Base-by-base conservation (phyloP, 768 basidiomycete species). In the Chalciporus chontae region DNA sequence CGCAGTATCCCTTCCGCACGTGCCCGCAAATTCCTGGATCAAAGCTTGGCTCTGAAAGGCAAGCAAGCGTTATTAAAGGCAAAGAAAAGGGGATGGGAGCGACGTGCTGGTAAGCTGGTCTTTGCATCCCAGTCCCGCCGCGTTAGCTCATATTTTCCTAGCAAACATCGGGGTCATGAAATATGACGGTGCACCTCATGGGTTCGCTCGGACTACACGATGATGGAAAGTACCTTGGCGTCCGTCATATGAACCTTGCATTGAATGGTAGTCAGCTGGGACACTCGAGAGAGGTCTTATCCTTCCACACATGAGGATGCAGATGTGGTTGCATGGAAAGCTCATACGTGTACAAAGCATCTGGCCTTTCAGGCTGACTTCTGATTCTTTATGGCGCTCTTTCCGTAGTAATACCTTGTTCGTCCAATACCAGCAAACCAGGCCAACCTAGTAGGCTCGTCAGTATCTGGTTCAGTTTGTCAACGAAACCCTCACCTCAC, bases 101-200 rank as follows among this genome's bases (percentile, higher is more conserved):
- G 84, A 42, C 71, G 73, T 61, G 71, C 82, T 43, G 83, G 85
- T 85, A 54, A 38, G 73, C 62, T 9, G n/a, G 17, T 39, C 17
- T 40, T 60, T 21, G 13, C 23, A 7, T 19, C 34, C 24, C 9
- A 11, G n/a, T 43, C 42, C 23, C 6, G 29, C 19, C 6, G 13
- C 13, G 37, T 56, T 13, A 43, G 11, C 17, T 29, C 13, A 32
- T 36, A 5, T 32, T 29, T 21, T 21, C 40, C 15, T 45, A 84
- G 83, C 72, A 9, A 81, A 83, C 39, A 60, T 85, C 4, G 83
- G 83, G 23, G 71, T 78, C 18, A 71, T 85, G 68, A 77, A 76
- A 57, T 59, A 68, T 42, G 71, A 69, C 45, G 81, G 81, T 0
- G 78, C 82, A 13, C 76, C 82, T n/a, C 60, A 73, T 14, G 67